phyloP scores from a whole-genome alignment of 2,329 filamentous ascomycete species.

The Colletotrichum agaves region DNA sequence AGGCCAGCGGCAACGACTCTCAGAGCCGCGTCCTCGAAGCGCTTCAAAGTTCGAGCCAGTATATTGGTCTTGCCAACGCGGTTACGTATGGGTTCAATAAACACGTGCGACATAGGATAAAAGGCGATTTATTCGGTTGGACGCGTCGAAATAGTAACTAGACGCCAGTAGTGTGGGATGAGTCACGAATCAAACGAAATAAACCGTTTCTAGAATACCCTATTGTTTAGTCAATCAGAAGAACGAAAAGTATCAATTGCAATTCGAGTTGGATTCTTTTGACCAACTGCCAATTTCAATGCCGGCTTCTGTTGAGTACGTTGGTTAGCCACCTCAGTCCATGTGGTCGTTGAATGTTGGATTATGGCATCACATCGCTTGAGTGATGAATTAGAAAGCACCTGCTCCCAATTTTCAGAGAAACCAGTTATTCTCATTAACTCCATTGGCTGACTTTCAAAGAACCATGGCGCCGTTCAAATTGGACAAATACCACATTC shows the following conservation, averaged over 20 bases:
- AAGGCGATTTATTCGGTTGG: conserved; percentile 29
- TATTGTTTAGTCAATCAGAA: conserved; percentile 22
- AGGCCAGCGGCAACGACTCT: conserved; percentile 41
- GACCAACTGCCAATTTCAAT: too few species aligned
- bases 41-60: conserved; percentile 50
- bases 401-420: too few species aligned
- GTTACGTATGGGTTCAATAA: conserved; percentile 52
- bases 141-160: conserved; percentile 4
- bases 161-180: neutral
- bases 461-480: too few species aligned
- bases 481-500: too few species aligned
- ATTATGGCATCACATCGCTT: too few species aligned
- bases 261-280: too few species aligned
- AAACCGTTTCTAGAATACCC: conserved; percentile 34
- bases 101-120: conserved; percentile 39
- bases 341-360: too few species aligned
- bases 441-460: too few species aligned
- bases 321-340: too few species aligned
- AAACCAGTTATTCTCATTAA: too few species aligned
- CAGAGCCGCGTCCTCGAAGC: conserved; percentile 41
- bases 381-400: too few species aligned
- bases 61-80: conserved; percentile 51
- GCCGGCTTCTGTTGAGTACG: too few species aligned
- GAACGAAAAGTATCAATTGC: neutral
- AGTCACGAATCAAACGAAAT: conserved; percentile 30